phyloP scores from a whole-genome alignment of 2,329 filamentous ascomycete species.

The Zymoseptoria brevis region DNA sequence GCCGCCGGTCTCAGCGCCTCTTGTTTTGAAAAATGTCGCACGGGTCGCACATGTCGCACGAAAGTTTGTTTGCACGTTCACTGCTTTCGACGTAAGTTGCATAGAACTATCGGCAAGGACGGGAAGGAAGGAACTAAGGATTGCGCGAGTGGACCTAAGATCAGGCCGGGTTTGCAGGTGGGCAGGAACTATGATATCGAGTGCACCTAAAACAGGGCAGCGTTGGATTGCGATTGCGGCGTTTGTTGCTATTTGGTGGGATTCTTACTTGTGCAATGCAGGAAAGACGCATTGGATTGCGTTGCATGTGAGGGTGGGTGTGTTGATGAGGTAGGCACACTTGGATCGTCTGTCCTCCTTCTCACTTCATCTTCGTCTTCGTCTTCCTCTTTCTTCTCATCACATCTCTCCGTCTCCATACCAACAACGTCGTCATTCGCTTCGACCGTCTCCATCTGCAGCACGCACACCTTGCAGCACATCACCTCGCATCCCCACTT shows the following conservation, averaged over 20 bases:
- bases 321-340: background rate
- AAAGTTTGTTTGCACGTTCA: background rate
- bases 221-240: too few relatives aligned
- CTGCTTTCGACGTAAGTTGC: background rate
- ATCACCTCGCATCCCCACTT: background rate
- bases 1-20: background rate
- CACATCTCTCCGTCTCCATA: background rate
- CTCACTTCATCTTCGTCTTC: background rate
- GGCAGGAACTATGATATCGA: too few relatives aligned
- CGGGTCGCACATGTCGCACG: background rate
- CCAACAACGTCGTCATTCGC: background rate
- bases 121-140: background rate
- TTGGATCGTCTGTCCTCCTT: background rate
- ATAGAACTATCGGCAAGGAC: background rate
- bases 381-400: background rate
- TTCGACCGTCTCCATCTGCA: background rate
- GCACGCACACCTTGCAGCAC: background rate
- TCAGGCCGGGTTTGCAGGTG: background rate
- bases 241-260: too few relatives aligned
- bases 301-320: background rate
- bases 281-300: background rate
- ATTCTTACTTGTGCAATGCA: background rate
- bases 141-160: too few relatives aligned
- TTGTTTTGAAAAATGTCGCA: background rate
- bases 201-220: too few relatives aligned